Percentiles rank a stretch among this genome's conserved stretches.
Evolutionary conservation across 2,329 filamentous ascomycete species (phyloP).

Genomic region (Diaporthe helianthi): DNA sequence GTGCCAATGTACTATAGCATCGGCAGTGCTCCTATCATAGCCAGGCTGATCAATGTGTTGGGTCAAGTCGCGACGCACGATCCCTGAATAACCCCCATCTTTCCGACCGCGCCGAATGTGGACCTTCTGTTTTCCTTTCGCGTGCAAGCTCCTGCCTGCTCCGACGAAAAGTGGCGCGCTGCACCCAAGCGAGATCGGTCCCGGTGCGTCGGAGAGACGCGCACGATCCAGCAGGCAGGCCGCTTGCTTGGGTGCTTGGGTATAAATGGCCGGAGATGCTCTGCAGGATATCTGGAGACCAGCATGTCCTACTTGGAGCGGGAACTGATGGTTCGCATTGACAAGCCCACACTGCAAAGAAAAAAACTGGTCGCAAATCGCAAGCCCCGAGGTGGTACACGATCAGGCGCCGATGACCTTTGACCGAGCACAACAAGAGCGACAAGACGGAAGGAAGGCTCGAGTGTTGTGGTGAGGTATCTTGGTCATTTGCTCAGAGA

Average conservation of each 20-base stretch:
- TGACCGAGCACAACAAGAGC: background rate
- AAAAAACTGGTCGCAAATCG: background rate
- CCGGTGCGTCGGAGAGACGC: background rate
- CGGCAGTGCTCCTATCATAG: constrained; percentile 2
- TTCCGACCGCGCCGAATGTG: background rate
- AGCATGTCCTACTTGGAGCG: background rate
- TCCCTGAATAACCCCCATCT: constrained; percentile 2
- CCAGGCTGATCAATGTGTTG: constrained; percentile 6
- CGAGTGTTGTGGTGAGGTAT: background rate
- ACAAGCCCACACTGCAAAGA: background rate
- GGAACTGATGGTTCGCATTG: background rate
- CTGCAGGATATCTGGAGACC: background rate
- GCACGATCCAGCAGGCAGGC: constrained; percentile 6
- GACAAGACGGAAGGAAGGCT: background rate
- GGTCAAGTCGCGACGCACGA: constrained; percentile 4
- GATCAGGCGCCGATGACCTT: background rate
- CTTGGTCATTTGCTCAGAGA: background rate
- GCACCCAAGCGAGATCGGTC: constrained; percentile 20
- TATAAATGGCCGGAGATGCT: background rate
- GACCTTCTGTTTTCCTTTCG: background rate
- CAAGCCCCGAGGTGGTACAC: background rate
- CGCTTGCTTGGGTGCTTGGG: background rate
- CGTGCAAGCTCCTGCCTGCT: background rate
- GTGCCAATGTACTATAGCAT: constrained; percentile 4
- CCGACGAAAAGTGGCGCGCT: background rate